Base-by-base conservation (phyloP, 192 early-diverging fungal genomes). In the Umbelopsis vinacea region DNA sequence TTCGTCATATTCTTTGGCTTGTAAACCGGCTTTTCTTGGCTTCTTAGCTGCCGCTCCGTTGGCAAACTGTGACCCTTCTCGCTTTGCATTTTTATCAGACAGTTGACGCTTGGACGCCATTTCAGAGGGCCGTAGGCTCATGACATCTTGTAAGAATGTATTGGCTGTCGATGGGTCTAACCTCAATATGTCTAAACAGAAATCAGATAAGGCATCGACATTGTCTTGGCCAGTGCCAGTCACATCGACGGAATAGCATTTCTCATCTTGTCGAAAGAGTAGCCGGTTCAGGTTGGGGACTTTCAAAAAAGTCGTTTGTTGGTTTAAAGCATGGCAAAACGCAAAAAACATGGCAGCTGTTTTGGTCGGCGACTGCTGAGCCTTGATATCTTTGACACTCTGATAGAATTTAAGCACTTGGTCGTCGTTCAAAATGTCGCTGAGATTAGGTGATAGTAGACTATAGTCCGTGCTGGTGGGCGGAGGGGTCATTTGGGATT, bases 261-360 rank as follows among this genome's bases (percentile, higher is more conserved):
- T 69, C 46, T 70, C 52, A 15, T 79, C 71, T 52, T 79, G 77
- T 45, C 77, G 72, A n/a, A 79, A 79, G 66, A 79, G 71, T 21
- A 79, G 71, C 9, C 74, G 74, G 46, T 57, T 35, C 69, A 79
- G 50, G 47, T 79, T 79, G 14, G 77, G 77, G 15, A 79, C 73
- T 37, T 79, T 79, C 46, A 79, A 57, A 12, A 79, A 79, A 0
- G 77, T 71, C 1, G 74, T 73, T 17, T 69, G 60, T n/a, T 79
- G 73, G 11, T 73, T 73, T 15, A 79, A 23, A 21, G 77, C 77
- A 33, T 79, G 77, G 19, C 73, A 79, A 11, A 79, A 48, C 0
- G 77, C 77, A 52, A 74, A 79, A 37, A 79, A 79, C 77, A 79
- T 74, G 69, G 73, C 72, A 0, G 69, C 66, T 0, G 77, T 79